Evolutionary conservation across 371 early-diverging fungal species (phyloP).

Genomic region (Circinella umbellata): DNA sequence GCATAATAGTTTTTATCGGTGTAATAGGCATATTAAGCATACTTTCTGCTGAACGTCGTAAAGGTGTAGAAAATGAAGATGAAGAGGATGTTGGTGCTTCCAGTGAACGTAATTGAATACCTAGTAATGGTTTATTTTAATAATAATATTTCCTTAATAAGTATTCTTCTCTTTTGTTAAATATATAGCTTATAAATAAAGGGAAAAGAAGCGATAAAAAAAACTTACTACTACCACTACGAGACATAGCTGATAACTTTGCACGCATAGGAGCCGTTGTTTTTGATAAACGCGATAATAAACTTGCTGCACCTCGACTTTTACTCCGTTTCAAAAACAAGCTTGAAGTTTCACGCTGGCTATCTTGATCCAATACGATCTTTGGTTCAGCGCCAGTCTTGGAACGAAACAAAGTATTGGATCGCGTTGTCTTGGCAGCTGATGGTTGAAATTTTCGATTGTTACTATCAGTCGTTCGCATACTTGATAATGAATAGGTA

Average conservation of each 20-base stretch:
- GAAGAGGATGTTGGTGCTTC: constrained; percentile 17
- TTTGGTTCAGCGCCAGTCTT: constrained; percentile 35
- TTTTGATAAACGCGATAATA: constrained; percentile 44
- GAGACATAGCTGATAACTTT: constrained; percentile 45
- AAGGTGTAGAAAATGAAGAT: constrained; percentile 27
- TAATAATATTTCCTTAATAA: background rate
- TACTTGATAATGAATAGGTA: constrained; percentile 18
- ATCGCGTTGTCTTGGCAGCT: constrained; percentile 17
- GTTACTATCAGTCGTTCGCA: constrained; percentile 26
- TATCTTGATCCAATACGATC: constrained; percentile 33
- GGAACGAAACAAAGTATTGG: constrained; percentile 31
- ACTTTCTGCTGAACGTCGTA: constrained; percentile 46
- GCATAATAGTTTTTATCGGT: constrained; percentile 18
- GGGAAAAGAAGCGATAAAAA: background rate
- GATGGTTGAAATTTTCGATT: constrained; percentile 6
- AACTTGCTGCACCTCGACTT: constrained; percentile 24
- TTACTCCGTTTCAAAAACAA: constrained; percentile 19
- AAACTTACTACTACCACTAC: constrained; percentile 30
- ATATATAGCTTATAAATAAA: no score
- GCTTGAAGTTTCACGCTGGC: constrained; percentile 7
- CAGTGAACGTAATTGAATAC: constrained; percentile 8
- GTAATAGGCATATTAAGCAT: constrained; percentile 44
- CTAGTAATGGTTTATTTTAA: background rate
- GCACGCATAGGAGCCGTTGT: constrained; percentile 56
- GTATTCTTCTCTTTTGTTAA: background rate